Percentiles rank a stretch among this genome's conserved stretches.
phyloP scores from a whole-genome alignment of 2,329 filamentous ascomycete genomes.

The Lithohypha guttulata region DNA sequence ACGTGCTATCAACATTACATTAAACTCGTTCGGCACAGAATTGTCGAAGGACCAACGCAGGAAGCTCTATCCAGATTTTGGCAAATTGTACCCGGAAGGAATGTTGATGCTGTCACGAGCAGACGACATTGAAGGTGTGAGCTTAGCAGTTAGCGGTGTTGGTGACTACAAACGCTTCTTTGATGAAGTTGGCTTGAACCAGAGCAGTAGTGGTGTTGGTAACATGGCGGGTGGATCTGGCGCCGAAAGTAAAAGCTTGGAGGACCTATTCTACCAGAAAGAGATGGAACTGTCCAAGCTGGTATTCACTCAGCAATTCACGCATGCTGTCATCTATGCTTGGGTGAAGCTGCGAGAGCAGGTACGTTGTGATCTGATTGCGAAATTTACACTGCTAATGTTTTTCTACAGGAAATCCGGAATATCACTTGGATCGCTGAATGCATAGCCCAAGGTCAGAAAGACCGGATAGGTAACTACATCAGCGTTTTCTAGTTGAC shows the following conservation, averaged over 20 bases:
- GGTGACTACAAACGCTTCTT: slow-evolving; percentile 94
- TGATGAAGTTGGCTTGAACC: slow-evolving; percentile 72
- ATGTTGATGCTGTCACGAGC: slow-evolving; percentile 89
- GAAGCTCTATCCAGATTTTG: slow-evolving; percentile 91
- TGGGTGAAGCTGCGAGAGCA: slow-evolving; percentile 98
- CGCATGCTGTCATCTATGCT: slow-evolving; percentile 85
- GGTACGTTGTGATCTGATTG: no score
- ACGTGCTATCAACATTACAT: slow-evolving; percentile 94
- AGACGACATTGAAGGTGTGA: slow-evolving; percentile 87
- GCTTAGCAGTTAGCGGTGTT: slow-evolving; percentile 85
- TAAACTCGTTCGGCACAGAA: slow-evolving; percentile 97
- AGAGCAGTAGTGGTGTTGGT: slow-evolving; percentile 63
- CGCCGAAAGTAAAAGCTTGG: slow-evolving; percentile 75
- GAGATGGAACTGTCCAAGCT: slow-evolving; percentile 97
- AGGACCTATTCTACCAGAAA: slow-evolving; percentile 98
- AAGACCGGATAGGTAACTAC: slow-evolving; percentile 96
- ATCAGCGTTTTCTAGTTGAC: slow-evolving; percentile 75
- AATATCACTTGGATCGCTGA: slow-evolving; percentile 99
- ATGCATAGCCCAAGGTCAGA: slow-evolving; percentile 99
- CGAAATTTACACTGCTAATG: no score
- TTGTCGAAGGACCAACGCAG: slow-evolving; percentile 85
- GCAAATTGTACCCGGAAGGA: slow-evolving; percentile 84
- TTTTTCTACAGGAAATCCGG: slow-evolving; percentile 70
- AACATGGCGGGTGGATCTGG: slow-evolving; percentile 77
- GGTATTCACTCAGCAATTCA: slow-evolving; percentile 93